phyloP scores from a whole-genome alignment of 1,139 yeast genomes.

The Lodderomyces orthopsilosis region DNA sequence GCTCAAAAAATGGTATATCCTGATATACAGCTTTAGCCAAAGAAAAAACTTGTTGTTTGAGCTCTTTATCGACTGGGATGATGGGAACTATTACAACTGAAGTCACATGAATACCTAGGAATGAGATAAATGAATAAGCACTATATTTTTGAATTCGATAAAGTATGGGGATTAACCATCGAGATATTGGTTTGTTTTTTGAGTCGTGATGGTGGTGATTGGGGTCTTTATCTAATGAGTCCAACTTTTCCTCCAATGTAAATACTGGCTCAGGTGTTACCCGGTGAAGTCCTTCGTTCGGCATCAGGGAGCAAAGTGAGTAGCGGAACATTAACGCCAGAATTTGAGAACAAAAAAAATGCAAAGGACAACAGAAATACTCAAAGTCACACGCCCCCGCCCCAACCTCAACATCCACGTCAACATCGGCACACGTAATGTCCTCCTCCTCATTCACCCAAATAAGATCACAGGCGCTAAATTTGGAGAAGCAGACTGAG shows the following conservation, averaged over 20 bases:
- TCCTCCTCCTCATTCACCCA: slow-evolving; percentile 39
- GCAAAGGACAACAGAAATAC: too few species aligned
- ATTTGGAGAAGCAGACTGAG: slow-evolving; percentile 44
- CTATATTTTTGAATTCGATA: slow-evolving; percentile 54
- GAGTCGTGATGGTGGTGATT: slow-evolving; percentile 1
- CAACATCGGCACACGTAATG: slow-evolving; percentile 19
- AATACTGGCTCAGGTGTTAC: slow-evolving; percentile 2
- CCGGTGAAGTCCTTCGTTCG: slow-evolving; percentile 5
- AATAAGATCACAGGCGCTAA: slow-evolving; percentile 38
- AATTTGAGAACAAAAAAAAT: too few species aligned
- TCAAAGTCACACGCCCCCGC: too few species aligned
- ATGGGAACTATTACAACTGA: slow-evolving; percentile 57
- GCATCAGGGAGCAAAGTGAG: too few species aligned
- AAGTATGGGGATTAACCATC: slow-evolving; percentile 14
- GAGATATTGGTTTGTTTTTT: slow-evolving; percentile 4
- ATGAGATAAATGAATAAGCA: slow-evolving; percentile 56
- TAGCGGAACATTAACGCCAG: too few species aligned
- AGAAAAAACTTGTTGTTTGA: slow-evolving; percentile 57
- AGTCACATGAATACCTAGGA: slow-evolving; percentile 56
- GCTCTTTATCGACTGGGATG: slow-evolving; percentile 32
- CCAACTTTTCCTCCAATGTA: neutral
- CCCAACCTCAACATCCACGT: too few species aligned
- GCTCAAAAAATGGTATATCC: slow-evolving; percentile 46
- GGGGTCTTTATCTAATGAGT: neutral
- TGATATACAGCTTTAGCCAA: slow-evolving; percentile 65